Base-by-base conservation (phyloP, 306 rosid genomes). In the Astragalus glycyphyllos region DNA sequence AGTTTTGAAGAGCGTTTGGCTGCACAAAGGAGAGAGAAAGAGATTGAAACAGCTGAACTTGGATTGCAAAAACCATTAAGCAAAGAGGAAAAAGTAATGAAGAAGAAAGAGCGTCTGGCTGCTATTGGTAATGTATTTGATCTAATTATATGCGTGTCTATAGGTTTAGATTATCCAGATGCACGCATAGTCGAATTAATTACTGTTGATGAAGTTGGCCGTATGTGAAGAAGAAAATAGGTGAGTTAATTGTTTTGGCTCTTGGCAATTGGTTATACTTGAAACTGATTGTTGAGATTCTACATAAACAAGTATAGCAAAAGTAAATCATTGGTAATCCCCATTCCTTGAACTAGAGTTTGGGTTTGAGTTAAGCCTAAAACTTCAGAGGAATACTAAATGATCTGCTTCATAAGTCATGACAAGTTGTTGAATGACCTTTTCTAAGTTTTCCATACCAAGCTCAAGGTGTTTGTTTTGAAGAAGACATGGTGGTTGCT, bases 1-100 rank as follows among this genome's bases (percentile, higher is more conserved):
- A 94, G 99, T 82, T 95, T 91, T 82, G 96, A 91, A 81, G 97
- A 91, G 81, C 99, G 97, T 56, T 86, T 95, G 65, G 91, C 90
- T 80, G 96, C 97, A 68, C 99, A 95, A 80, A 86, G 91, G 83
- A 89, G 73, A 75, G 99, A 95, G 80, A 87, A 88, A 76, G 99
- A 95, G 79, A 34, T 79, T 35, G 92, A 85, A 17, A 72, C 83
- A 53, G 70, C 84, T 53, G 96, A 91, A 72, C 92, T 84, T 73
- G 99, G 99, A 48, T 95, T 89, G 75, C 89, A 91, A 82, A 87
- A 79, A 73, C 96, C 92, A 61, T 72, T 91, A 86, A 91, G 86
- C 82, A 95, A 89, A 79, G 99, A 95, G 79, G 97, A 95, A 82
- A 85, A 64, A 79, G 68, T 86, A 81, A 82, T 17, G 91, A 91